A percentile compares a stretch with the other conserved stretches of the same genome.
These are phyloP conservation scores for Conoideocrella luteorostrata DNA, from an alignment of 2,329 filamentous ascomycete genomes.

Conservation along the genomic window DNA sequence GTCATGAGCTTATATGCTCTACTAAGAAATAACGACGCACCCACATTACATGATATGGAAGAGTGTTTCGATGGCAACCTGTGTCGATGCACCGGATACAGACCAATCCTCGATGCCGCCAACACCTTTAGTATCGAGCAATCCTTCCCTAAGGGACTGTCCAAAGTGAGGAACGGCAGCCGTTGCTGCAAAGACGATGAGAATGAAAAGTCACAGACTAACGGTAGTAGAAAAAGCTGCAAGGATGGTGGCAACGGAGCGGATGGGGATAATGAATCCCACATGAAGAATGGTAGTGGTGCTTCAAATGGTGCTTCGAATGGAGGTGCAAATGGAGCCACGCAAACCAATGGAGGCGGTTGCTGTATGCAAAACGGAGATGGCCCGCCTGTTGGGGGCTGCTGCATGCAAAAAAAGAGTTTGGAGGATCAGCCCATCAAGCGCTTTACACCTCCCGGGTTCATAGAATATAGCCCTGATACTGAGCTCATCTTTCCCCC, in stretches of 20 bases:
- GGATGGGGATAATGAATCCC: not conserved
- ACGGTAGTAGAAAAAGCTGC: conserved; percentile 28
- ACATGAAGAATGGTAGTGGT: not conserved
- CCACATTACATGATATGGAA: conserved; percentile 77
- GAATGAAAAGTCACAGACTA: not conserved
- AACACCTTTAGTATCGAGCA: conserved; percentile 70
- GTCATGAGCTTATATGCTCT: conserved; percentile 97
- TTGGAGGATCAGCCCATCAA: conserved; percentile 50
- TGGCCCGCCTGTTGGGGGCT: conserved; percentile 38
- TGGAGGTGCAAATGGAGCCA: not conserved
- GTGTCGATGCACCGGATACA: conserved; percentile 91
- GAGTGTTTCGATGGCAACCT: conserved; percentile 97
- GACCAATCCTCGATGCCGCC: conserved; percentile 88
- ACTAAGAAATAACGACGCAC: conserved; percentile 73
- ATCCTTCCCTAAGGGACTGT: conserved; percentile 20
- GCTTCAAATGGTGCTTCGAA: not conserved
- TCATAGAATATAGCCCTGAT: conserved; percentile 89
- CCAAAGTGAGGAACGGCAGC: not conserved
- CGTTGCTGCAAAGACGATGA: conserved; percentile 5
- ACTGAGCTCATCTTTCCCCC: conserved; percentile 96
- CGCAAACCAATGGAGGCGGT: conserved; percentile 35
- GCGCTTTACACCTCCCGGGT: conserved; percentile 76
- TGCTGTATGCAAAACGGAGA: conserved; percentile 66
- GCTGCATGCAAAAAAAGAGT: conserved; percentile 60
- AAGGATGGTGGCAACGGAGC: conserved; percentile 35